phyloP scores from a whole-genome alignment of 176 grass and related monocot genomes.

The Avena atlantica region DNA sequence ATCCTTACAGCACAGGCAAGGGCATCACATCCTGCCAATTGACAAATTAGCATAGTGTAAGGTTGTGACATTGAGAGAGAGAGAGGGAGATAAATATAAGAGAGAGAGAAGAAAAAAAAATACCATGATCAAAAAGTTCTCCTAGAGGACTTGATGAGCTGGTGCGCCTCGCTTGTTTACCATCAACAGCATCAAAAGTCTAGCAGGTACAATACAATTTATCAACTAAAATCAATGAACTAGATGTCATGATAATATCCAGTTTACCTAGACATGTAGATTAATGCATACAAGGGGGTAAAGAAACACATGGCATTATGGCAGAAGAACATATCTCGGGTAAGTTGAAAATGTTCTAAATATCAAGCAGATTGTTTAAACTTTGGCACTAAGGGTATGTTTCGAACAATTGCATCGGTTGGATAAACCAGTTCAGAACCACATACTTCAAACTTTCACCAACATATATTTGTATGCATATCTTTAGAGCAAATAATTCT shows the following conservation, averaged over 20 bases:
- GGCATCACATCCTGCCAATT: conserved; percentile 91
- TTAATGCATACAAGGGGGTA: neutral
- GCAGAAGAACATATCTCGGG: neutral
- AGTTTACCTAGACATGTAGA: neutral
- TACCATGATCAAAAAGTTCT: conserved; percentile 99
- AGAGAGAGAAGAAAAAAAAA: neutral
- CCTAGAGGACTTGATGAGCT: conserved; percentile 99
- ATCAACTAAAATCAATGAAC: conserved; percentile 31
- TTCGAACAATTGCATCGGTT: neutral
- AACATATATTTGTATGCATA: neutral
- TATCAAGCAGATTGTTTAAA: neutral
- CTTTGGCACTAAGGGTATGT: neutral
- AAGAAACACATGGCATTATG: neutral
- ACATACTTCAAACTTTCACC: neutral
- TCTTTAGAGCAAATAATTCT: neutral
- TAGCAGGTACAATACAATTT: conserved; percentile 49
- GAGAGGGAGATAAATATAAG: neutral
- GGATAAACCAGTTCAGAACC: neutral
- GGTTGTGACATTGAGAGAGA: neutral
- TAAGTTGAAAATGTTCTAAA: neutral
- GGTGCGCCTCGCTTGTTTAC: conserved; percentile 98
- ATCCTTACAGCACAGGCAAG: conserved; percentile 98
- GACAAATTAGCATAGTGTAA: conserved; percentile 38
- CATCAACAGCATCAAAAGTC: conserved; percentile 99
- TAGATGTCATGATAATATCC: conserved; percentile 7